A percentile compares a stretch with the other conserved stretches of the same genome.
phyloP scores from a whole-genome alignment of 2,329 filamentous ascomycete species.

The Mollisiaceae sp. region DNA sequence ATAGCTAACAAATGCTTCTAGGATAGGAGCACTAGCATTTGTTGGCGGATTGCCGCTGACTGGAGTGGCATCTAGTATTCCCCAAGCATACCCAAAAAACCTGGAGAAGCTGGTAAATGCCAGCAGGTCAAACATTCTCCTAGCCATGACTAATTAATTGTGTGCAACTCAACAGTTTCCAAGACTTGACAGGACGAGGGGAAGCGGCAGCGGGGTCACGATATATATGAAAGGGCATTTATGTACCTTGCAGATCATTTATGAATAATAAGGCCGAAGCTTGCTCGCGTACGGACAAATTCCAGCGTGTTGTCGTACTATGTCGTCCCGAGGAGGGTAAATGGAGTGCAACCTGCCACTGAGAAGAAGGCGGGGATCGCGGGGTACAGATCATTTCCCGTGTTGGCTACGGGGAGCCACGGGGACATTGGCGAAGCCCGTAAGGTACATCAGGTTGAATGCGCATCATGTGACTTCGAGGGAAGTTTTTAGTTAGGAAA shows the following conservation, averaged over 20 bases:
- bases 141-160: conserved; percentile 9
- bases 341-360: conserved; percentile 5
- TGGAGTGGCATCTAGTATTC: conserved; percentile 2
- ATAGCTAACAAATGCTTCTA: conserved; percentile 55
- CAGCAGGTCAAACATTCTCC: conserved; percentile 9
- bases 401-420: background rate
- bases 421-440: background rate
- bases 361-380: background rate
- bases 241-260: conserved; percentile 17
- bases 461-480: background rate
- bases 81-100: background rate
- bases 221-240: background rate
- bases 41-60: conserved; percentile 24
- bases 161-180: background rate
- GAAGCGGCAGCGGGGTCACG: background rate
- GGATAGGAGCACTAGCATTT: conserved; percentile 30
- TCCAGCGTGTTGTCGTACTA: background rate
- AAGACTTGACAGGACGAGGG: background rate
- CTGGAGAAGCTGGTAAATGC: background rate
- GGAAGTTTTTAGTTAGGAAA: no score
- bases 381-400: conserved; percentile 13
- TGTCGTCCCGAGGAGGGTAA: conserved; percentile 13
- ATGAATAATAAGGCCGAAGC: conserved; percentile 13
- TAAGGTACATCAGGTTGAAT: no score
- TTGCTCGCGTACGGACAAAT: background rate